Percentiles rank a stretch among this genome's conserved stretches.
Evolutionary conservation across 2,329 filamentous ascomycete species (phyloP).

Genomic region (Thielaviopsis euricoi): DNA sequence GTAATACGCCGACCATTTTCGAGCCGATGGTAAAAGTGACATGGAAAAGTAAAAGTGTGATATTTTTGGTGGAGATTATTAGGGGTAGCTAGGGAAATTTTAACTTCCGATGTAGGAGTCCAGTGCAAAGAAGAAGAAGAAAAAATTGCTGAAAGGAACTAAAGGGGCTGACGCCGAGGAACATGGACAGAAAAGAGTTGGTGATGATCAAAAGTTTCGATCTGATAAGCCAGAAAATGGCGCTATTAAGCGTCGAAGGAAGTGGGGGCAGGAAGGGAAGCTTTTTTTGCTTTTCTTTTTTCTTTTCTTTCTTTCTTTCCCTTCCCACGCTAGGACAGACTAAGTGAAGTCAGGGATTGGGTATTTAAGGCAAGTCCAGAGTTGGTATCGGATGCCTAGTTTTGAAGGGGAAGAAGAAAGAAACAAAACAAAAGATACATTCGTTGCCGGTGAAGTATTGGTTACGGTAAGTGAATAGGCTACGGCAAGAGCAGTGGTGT

Average conservation of each 20-base stretch:
- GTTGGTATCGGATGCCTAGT: too few species aligned
- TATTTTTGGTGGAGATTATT: not conserved
- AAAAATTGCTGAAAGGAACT: not conserved
- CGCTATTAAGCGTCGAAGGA: not conserved
- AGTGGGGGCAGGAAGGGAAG: not conserved
- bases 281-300: not conserved
- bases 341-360: too few species aligned
- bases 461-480: too few species aligned
- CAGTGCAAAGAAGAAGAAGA: not conserved
- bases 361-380: too few species aligned
- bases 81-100: not conserved
- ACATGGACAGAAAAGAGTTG: conserved; percentile 4
- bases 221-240: conserved; percentile 5
- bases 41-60: not conserved
- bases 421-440: too few species aligned
- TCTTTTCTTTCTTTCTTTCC: too few species aligned
- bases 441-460: too few species aligned
- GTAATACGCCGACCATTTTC: not conserved
- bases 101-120: conserved; percentile 2
- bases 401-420: too few species aligned
- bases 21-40: not conserved
- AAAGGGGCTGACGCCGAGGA: not conserved
- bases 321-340: too few species aligned
- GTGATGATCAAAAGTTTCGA: conserved; percentile 5
- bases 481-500: too few species aligned